A percentile compares a stretch with the other conserved stretches of the same genome.
Conservation (phyloP, 495 filamentous ascomycete species). For the Xylaria flabelliformis region DNA sequence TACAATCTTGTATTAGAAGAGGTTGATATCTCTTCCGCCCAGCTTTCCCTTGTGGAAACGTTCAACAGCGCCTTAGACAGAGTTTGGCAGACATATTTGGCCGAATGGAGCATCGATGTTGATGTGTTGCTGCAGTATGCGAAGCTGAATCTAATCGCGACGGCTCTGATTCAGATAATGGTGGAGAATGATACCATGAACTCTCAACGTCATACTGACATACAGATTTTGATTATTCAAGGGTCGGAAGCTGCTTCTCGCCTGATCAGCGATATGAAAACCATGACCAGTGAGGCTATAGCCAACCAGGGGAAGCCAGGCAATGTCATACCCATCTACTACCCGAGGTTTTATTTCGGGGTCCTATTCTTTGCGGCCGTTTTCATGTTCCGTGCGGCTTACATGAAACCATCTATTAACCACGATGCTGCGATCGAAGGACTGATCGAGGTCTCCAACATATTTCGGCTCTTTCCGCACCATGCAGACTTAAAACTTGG, state of each 20-base stretch:
- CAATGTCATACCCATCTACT: neutral
- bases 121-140: conserved; percentile 14
- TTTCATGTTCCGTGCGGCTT: conserved; percentile 12
- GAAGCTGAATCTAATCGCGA: conserved; percentile 9
- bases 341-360: conserved; percentile 17
- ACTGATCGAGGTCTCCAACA: neutral
- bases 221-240: conserved; percentile 12
- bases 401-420: neutral
- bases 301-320: neutral
- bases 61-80: conserved; percentile 13
- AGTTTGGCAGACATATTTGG: conserved; percentile 4
- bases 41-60: conserved; percentile 12
- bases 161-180: conserved; percentile 16
- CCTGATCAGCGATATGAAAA: conserved; percentile 7
- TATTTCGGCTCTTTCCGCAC: conserved; percentile 9
- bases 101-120: conserved; percentile 15
- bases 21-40: conserved; percentile 9
- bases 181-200: neutral
- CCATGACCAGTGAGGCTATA: conserved; percentile 1
- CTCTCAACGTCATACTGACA: neutral
- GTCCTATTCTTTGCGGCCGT: conserved; percentile 13
- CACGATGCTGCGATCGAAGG: neutral
- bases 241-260: conserved; percentile 8
- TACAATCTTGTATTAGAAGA: conserved; percentile 16
- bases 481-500: neutral